phyloP scores from a whole-genome alignment of 306 rosid genomes.

The Begonia peltatifolia region DNA sequence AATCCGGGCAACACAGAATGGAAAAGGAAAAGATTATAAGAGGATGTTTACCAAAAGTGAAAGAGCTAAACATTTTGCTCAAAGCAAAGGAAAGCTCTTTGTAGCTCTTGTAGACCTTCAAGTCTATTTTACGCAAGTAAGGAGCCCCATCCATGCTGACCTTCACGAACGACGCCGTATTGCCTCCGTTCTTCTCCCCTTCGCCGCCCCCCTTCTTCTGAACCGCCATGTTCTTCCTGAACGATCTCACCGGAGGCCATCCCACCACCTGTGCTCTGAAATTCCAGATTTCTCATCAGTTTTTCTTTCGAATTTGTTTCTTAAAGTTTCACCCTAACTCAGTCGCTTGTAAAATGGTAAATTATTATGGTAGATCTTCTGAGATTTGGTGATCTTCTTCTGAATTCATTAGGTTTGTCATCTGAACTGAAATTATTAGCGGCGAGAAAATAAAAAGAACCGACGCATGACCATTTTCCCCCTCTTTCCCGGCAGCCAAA shows the following conservation, averaged over 20 bases:
- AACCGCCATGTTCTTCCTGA: conserved; percentile 45
- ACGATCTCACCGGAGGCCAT: conserved; percentile 87
- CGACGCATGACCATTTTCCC: conserved; percentile 52
- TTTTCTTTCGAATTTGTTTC: no score
- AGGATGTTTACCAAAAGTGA: conserved; percentile 33
- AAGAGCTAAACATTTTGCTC: conserved; percentile 69
- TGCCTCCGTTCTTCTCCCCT: conserved; percentile 2
- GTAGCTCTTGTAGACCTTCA: conserved; percentile 68
- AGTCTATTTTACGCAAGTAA: conserved; percentile 68
- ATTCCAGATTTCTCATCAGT: conserved; percentile 1
- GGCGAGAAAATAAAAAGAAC: conserved; percentile 44
- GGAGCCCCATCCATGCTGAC: conserved; percentile 96
- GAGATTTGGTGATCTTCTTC: no score
- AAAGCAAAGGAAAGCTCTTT: conserved; percentile 56
- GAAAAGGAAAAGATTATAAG: not conserved
- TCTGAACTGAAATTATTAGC: no score
- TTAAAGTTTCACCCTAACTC: not conserved
- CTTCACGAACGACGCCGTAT: conserved; percentile 44
- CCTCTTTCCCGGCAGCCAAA: conserved; percentile 62
- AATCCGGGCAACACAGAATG: not conserved
- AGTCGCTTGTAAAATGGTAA: no score
- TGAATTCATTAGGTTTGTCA: no score
- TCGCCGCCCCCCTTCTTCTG: conserved; percentile 20
- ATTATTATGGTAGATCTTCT: no score
- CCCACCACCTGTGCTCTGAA: conserved; percentile 81